Evolutionary conservation across 2,329 filamentous ascomycete species (phyloP).

Genomic region (Colletotrichum sp.): DNA sequence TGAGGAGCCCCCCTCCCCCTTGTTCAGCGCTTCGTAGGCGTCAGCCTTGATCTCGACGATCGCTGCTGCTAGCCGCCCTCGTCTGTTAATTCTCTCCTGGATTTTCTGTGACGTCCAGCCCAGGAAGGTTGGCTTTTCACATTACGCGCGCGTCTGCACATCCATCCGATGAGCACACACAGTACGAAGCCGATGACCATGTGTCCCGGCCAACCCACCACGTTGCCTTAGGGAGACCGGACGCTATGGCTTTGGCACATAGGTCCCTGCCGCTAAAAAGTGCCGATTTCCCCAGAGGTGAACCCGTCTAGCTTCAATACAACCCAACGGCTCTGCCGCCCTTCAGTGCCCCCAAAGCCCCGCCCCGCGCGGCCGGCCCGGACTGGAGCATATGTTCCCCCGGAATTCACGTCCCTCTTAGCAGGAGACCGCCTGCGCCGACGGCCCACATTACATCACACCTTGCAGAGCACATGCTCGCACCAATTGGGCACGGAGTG

Average conservation of each 20-base stretch:
- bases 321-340: background rate
- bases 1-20: background rate
- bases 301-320: background rate
- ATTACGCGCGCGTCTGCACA: background rate
- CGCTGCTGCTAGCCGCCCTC: background rate
- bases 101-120: background rate
- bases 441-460: slow-evolving; percentile 6
- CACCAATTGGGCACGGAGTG: slow-evolving; percentile 6
- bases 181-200: background rate
- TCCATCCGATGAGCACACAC: background rate
- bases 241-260: background rate
- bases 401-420: background rate
- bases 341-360: background rate
- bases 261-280: background rate
- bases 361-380: background rate
- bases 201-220: background rate
- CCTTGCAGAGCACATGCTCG: background rate
- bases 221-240: background rate
- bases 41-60: slow-evolving; percentile 7
- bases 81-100: background rate
- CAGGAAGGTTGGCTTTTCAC: background rate
- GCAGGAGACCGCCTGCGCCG: background rate
- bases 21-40: background rate
- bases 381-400: background rate
- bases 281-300: background rate